Conservation (phyloP, 768 basidiomycete genomes). For the Podaxis sp. region DNA sequence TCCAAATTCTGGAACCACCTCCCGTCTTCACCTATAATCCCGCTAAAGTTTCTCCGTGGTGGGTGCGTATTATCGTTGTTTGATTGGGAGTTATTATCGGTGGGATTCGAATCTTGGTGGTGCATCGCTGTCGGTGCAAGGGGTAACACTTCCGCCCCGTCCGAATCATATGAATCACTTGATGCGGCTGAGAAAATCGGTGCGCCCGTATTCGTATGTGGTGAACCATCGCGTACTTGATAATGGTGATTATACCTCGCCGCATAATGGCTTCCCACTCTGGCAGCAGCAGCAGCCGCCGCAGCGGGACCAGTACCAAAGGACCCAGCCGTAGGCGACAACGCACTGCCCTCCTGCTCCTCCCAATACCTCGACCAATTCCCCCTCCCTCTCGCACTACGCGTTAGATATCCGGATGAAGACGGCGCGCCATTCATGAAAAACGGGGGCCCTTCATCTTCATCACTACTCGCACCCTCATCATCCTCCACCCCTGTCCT, state of each 20-base stretch:
- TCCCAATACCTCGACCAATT: slow-evolving; percentile 40
- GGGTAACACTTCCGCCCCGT: slow-evolving; percentile 71
- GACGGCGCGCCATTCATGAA: slow-evolving; percentile 21
- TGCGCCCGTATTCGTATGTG: slow-evolving; percentile 10
- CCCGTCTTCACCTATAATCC: slow-evolving; percentile 57
- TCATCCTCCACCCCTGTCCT: slow-evolving; percentile 94
- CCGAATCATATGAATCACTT: slow-evolving; percentile 75
- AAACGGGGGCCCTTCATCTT: slow-evolving; percentile 40
- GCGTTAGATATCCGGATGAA: slow-evolving; percentile 24
- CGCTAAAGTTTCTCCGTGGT: slow-evolving; percentile 17
- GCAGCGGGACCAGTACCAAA: slow-evolving; percentile 13
- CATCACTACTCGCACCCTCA: slow-evolving; percentile 50
- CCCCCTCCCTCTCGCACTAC: slow-evolving; percentile 25
- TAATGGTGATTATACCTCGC: slow-evolving; percentile 52
- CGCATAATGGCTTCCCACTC: slow-evolving; percentile 59
- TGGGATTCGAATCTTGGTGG: slow-evolving; percentile 12
- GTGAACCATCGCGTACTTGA: background rate
- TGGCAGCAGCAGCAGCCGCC: slow-evolving; percentile 22
- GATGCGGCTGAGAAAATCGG: slow-evolving; percentile 65
- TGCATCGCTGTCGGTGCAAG: slow-evolving; percentile 52
- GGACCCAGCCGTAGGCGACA: slow-evolving; percentile 17
- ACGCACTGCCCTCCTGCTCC: slow-evolving; percentile 39
- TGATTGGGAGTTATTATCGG: background rate
- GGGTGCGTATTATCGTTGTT: slow-evolving; percentile 13
- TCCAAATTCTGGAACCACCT: slow-evolving; percentile 97